Conservation (phyloP, 1,139 yeast species). For the Zygoascus meyerae region DNA sequence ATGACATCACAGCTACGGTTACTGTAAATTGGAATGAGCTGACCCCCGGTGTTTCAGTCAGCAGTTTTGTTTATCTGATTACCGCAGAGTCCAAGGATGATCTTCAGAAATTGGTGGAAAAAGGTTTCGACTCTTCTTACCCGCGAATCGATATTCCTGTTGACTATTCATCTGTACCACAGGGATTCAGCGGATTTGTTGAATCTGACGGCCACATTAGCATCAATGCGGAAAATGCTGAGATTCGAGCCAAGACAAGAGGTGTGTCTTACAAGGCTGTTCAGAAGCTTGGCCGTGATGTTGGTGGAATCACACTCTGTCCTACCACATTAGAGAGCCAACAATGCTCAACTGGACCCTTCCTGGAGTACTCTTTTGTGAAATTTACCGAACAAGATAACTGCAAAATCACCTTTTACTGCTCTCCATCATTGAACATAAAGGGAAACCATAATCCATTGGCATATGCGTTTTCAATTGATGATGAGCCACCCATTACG, state of each 20-base stretch:
- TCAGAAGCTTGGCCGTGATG: conserved; percentile 16
- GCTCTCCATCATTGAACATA: conserved; percentile 19
- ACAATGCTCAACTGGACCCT: conserved; percentile 13
- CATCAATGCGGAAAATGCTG: conserved; percentile 16
- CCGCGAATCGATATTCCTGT: not conserved
- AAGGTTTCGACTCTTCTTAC: not conserved
- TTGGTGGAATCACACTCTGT: conserved; percentile 19
- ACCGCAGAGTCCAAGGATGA: conserved; percentile 1
- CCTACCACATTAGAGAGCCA: conserved; percentile 16
- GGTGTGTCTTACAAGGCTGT: conserved; percentile 15
- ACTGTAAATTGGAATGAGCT: conserved; percentile 12
- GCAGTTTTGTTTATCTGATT: not conserved
- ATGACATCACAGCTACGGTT: conserved; percentile 12
- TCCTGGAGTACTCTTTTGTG: conserved; percentile 15
- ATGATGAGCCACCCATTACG: conserved; percentile 14
- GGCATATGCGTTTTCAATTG: conserved; percentile 18
- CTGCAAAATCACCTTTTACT: conserved; percentile 17
- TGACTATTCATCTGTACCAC: conserved; percentile 10
- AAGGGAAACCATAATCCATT: conserved; percentile 15
- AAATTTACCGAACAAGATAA: conserved; percentile 9
- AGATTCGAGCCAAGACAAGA: conserved; percentile 6
- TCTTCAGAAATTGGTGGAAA: not conserved
- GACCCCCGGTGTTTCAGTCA: not conserved
- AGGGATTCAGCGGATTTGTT: conserved; percentile 17
- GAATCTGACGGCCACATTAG: conserved; percentile 19